phyloP scores from a whole-genome alignment of 1,284 basidiomycete species.

The Cryptococcus sp. region DNA sequence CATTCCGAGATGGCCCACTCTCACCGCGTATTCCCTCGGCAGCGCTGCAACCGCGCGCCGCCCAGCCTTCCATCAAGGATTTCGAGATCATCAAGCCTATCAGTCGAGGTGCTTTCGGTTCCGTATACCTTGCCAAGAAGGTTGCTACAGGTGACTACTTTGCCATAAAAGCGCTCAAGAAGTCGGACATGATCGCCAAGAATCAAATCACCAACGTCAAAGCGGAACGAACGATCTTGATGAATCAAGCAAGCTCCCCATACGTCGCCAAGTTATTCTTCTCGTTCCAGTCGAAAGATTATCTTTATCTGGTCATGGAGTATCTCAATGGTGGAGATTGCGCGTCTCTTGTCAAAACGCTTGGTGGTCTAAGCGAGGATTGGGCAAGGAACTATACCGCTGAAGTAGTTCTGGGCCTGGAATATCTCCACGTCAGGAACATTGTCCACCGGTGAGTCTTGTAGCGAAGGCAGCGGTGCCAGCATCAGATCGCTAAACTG shows the following conservation, averaged over 20 bases:
- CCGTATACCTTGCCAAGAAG: conserved; percentile 97
- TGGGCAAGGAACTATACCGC: conserved; percentile 97
- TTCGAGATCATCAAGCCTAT: conserved; percentile 99
- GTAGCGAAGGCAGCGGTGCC: conserved; percentile 3
- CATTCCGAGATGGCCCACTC: conserved; percentile 60
- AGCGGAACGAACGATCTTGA: conserved; percentile 98
- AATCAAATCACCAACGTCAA: conserved; percentile 99
- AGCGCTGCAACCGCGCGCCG: conserved; percentile 73
- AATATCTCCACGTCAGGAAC: conserved; percentile 90
- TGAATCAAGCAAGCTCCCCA: conserved; percentile 99
- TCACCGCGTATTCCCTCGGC: conserved; percentile 86
- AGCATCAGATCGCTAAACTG: conserved; percentile 2
- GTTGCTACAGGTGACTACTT: conserved; percentile 97
- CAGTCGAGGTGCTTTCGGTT: conserved; percentile 97
- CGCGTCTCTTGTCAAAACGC: conserved; percentile 89
- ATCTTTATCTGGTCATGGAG: conserved; percentile 98
- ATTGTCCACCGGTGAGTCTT: conserved; percentile 91
- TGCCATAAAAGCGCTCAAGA: conserved; percentile 98
- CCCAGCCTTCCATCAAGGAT: conserved; percentile 93
- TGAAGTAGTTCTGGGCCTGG: conserved; percentile 90
- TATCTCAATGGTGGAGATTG: conserved; percentile 97
- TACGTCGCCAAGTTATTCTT: conserved; percentile 98
- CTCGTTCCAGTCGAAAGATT: conserved; percentile 95
- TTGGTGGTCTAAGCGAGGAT: conserved; percentile 91
- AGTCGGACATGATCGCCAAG: conserved; percentile 99